Evolutionary conservation across 495 filamentous ascomycete species (phyloP).

Genomic region (Trichoderma parareesei): DNA sequence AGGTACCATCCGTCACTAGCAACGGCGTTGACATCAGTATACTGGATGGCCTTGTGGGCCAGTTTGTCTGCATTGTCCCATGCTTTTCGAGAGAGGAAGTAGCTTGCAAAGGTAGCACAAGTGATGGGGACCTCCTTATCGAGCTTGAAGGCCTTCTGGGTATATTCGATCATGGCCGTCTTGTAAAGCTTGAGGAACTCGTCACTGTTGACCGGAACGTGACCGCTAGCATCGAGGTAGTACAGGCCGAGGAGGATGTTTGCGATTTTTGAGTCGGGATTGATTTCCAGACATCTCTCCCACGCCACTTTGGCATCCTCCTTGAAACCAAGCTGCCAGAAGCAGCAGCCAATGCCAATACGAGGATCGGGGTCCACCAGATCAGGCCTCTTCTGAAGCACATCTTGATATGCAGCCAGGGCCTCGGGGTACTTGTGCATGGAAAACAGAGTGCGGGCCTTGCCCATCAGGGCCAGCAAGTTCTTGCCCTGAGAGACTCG

Average conservation of each 20-base stretch:
- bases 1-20: conserved; percentile 96
- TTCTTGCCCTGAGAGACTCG: conserved; percentile 76
- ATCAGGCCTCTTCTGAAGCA: conserved; percentile 71
- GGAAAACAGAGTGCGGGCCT: conserved; percentile 73
- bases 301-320: conserved; percentile 85
- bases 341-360: conserved; percentile 89
- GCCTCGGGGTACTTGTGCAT: conserved; percentile 76
- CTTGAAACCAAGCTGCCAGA: conserved; percentile 90
- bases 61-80: conserved; percentile 73
- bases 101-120: conserved; percentile 79
- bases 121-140: conserved; percentile 89
- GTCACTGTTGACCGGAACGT: conserved; percentile 63
- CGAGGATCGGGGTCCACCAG: conserved; percentile 91
- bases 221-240: conserved; percentile 74
- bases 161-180: conserved; percentile 89
- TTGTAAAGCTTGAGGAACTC: conserved; percentile 77
- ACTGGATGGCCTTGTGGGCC: conserved; percentile 86
- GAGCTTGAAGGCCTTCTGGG: conserved; percentile 87
- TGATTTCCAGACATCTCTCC: conserved; percentile 80
- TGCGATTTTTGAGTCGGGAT: conserved; percentile 81
- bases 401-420: conserved; percentile 77
- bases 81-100: conserved; percentile 72
- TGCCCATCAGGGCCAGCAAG: conserved; percentile 82
- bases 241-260: conserved; percentile 85
- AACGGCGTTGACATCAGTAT: conserved; percentile 89